phyloP scores from a whole-genome alignment of 768 basidiomycete genomes.

The Auricularia sp. region DNA sequence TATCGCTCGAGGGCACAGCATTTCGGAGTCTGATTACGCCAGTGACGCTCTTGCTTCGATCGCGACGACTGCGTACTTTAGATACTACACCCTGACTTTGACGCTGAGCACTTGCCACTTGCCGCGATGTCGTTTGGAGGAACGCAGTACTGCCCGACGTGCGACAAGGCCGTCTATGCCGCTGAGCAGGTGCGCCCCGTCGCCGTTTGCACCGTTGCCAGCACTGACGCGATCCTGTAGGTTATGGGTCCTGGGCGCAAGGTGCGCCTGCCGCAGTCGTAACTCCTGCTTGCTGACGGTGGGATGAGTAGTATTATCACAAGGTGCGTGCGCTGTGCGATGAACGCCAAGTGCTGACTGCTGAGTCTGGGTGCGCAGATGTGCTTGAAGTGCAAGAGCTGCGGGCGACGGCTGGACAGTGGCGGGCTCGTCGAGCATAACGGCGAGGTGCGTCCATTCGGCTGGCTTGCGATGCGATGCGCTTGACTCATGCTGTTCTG shows the following conservation, averaged over 20 bases:
- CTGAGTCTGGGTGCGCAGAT: conserved; percentile 35
- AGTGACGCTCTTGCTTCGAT: too few relatives aligned
- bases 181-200: conserved; percentile 63
- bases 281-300: too few relatives aligned
- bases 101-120: background rate
- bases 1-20: too few relatives aligned
- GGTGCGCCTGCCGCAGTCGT: conserved; percentile 32
- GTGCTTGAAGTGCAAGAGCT: conserved; percentile 68
- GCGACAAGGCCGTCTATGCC: conserved; percentile 69
- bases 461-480: background rate
- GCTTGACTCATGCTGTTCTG: background rate
- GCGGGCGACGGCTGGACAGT: conserved; percentile 72
- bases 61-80: too few relatives aligned
- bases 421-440: conserved; percentile 72
- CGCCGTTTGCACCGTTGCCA: background rate
- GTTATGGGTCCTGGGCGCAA: conserved; percentile 82
- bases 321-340: conserved; percentile 41
- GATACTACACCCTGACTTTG: too few relatives aligned
- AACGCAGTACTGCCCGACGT: conserved; percentile 62
- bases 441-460: conserved; percentile 48
- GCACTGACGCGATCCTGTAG: conserved; percentile 24
- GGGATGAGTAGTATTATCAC: conserved; percentile 53
- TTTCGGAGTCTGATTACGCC: too few relatives aligned
- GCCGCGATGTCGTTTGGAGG: conserved; percentile 38
- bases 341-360: too few relatives aligned